Percentiles rank a stretch among this genome's conserved stretches.
These are phyloP conservation scores for Phytophthora capsici DNA, from an alignment of 352 stramenopile species.

Conservation along the genomic window DNA sequence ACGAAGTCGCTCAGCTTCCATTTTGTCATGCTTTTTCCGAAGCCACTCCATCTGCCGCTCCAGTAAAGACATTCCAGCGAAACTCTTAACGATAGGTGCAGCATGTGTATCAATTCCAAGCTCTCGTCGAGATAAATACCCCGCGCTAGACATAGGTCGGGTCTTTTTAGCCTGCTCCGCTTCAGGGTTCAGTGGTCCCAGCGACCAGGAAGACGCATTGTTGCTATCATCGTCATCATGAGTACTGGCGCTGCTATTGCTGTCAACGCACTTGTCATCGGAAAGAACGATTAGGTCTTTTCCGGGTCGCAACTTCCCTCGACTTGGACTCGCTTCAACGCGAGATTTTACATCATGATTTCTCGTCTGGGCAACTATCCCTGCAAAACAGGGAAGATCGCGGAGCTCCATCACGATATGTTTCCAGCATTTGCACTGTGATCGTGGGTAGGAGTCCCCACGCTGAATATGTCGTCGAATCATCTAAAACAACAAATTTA, in stretches of 20 bases:
- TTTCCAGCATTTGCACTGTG: slow-evolving; percentile 80
- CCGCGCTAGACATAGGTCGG: slow-evolving; percentile 28
- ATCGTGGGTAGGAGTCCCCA: slow-evolving; percentile 67
- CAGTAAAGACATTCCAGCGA: slow-evolving; percentile 75
- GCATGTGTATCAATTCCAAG: slow-evolving; percentile 12
- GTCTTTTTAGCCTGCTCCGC: slow-evolving; percentile 21
- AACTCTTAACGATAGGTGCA: slow-evolving; percentile 42
- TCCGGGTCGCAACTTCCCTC: slow-evolving; percentile 74
- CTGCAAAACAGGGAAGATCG: slow-evolving; percentile 61
- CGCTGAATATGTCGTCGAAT: slow-evolving; percentile 73
- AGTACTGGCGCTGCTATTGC: slow-evolving; percentile 22
- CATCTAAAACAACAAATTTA: slow-evolving; percentile 51
- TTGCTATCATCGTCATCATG: slow-evolving; percentile 29
- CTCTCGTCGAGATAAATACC: slow-evolving; percentile 24
- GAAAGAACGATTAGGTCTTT: slow-evolving; percentile 83
- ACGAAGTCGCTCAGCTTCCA: slow-evolving; percentile 64
- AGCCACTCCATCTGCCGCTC: slow-evolving; percentile 85
- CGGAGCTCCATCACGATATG: slow-evolving; percentile 80
- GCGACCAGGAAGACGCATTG: slow-evolving; percentile 31
- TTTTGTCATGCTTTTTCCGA: slow-evolving; percentile 78
- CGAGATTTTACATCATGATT: slow-evolving; percentile 8
- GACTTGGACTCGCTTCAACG: slow-evolving; percentile 58
- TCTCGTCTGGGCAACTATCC: slow-evolving; percentile 16
- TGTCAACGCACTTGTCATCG: slow-evolving; percentile 37
- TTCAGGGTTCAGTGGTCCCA: slow-evolving; percentile 35